phyloP scores from a whole-genome alignment of 495 filamentous ascomycete genomes.

The Aspergillus ellipticus region DNA sequence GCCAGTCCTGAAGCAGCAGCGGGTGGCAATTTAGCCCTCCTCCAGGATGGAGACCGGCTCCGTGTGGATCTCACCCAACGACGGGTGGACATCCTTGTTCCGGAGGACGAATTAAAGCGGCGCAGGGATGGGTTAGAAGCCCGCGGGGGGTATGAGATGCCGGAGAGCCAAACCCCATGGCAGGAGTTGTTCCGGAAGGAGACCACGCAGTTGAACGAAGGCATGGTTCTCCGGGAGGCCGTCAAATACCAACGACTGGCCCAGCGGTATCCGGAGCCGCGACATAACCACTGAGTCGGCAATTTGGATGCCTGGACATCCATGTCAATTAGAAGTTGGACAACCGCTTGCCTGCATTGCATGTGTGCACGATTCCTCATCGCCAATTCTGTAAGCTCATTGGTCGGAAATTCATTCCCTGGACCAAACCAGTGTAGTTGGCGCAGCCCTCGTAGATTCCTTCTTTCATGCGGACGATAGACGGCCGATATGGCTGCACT shows the following conservation, averaged over 20 bases:
- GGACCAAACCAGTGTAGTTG: not conserved
- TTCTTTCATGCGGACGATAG: not conserved
- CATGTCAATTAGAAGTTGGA: not conserved
- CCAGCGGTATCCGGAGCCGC: constrained; percentile 38
- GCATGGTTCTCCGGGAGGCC: constrained; percentile 50
- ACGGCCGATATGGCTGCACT: not conserved
- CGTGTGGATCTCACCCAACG: constrained; percentile 54
- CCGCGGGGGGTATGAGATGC: constrained; percentile 31
- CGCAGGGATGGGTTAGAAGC: constrained; percentile 50
- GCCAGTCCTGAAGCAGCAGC: constrained; percentile 59
- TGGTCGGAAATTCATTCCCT: not conserved
- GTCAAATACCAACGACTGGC: constrained; percentile 52
- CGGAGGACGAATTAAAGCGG: constrained; percentile 58
- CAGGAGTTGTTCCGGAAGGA: constrained; percentile 50
- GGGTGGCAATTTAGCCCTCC: constrained; percentile 53
- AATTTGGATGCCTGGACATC: not conserved
- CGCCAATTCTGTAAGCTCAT: too few species aligned
- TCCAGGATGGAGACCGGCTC: constrained; percentile 52
- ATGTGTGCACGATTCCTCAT: not conserved
- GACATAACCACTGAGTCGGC: constrained; percentile 49
- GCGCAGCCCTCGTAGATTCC: not conserved
- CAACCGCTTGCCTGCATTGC: not conserved
- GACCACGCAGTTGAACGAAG: constrained; percentile 47
- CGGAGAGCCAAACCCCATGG: constrained; percentile 47
- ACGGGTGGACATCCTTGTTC: constrained; percentile 50